Conservation (phyloP, 495 filamentous ascomycete species). For the Hypoxylon intermedium region DNA sequence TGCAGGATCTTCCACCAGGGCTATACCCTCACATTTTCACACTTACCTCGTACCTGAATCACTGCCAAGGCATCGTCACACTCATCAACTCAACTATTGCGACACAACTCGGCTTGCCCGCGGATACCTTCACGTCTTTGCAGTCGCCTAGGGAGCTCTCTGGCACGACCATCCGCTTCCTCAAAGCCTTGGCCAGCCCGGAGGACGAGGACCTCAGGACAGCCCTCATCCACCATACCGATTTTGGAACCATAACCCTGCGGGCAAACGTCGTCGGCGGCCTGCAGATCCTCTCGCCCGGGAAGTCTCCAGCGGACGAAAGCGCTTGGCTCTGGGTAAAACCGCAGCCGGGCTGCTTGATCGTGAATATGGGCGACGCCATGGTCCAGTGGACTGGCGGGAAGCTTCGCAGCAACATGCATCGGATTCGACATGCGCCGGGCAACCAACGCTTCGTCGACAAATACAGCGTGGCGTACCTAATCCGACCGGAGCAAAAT, state of each 20-base stretch:
- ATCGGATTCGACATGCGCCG: slow-evolving; percentile 52
- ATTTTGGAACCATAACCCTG: slow-evolving; percentile 48
- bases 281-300: slow-evolving; percentile 64
- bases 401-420: slow-evolving; percentile 63
- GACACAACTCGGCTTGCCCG: not conserved
- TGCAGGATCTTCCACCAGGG: not conserved
- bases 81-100: not conserved
- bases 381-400: slow-evolving; percentile 67
- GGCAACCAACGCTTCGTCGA: slow-evolving; percentile 15
- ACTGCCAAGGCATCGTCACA: not conserved
- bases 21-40: not conserved
- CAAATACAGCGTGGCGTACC: slow-evolving; percentile 27
- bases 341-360: slow-evolving; percentile 59
- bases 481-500: slow-evolving; percentile 14
- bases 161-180: slow-evolving; percentile 4
- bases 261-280: slow-evolving; percentile 36
- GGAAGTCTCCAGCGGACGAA: slow-evolving; percentile 45
- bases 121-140: slow-evolving; percentile 3
- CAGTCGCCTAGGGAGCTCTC: slow-evolving; percentile 1
- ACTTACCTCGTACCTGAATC: slow-evolving; percentile 1
- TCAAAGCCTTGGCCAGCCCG: slow-evolving; percentile 7
- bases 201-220: slow-evolving; percentile 9
- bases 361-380: slow-evolving; percentile 70
- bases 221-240: slow-evolving; percentile 51
- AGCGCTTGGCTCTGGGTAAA: slow-evolving; percentile 60